These are phyloP conservation scores for Aspergillus saccharolyticus DNA, from an alignment of 495 filamentous ascomycete species.

Conservation along the genomic window DNA sequence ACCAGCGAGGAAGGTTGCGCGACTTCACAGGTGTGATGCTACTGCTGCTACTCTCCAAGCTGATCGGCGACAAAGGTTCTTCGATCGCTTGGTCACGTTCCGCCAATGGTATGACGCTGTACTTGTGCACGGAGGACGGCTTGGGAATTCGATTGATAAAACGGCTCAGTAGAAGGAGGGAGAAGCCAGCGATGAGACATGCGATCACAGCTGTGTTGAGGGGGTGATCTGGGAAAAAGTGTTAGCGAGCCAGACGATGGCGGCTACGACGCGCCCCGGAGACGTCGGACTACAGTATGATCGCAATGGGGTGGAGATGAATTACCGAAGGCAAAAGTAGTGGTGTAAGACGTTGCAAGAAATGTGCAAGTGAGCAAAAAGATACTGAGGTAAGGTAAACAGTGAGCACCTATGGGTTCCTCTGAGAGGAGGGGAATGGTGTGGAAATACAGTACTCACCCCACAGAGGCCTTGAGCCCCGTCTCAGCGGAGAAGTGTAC, in stretches of 20 bases:
- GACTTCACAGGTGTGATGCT: not conserved
- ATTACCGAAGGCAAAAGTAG: slow-evolving; percentile 42
- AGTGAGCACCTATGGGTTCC: not conserved
- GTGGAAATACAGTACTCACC: slow-evolving; percentile 24
- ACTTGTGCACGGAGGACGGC: slow-evolving; percentile 15
- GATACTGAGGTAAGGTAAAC: slow-evolving; percentile 19
- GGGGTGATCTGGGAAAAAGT: slow-evolving; percentile 33
- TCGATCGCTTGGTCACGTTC: slow-evolving; percentile 12
- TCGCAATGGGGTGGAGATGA: not conserved
- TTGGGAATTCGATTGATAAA: slow-evolving; percentile 19
- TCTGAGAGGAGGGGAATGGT: slow-evolving; percentile 4
- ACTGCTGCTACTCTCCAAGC: slow-evolving; percentile 6
- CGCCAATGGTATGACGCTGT: slow-evolving; percentile 20
- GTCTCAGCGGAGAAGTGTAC: slow-evolving; percentile 30
- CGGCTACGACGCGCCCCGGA: not conserved
- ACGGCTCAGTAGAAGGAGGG: slow-evolving; percentile 31
- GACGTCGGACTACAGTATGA: not conserved
- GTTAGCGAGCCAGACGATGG: slow-evolving; percentile 11
- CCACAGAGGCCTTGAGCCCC: slow-evolving; percentile 34
- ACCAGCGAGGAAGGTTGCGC: slow-evolving; percentile 19
- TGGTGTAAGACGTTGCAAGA: slow-evolving; percentile 31
- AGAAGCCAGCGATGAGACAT: slow-evolving; percentile 33
- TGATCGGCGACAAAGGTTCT: slow-evolving; percentile 17
- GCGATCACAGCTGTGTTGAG: slow-evolving; percentile 32
- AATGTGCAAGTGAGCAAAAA: slow-evolving; percentile 35